Evolutionary conservation across 2,329 filamentous ascomycete genomes (phyloP).

Genomic region (Arthrobotrys sinensis): DNA sequence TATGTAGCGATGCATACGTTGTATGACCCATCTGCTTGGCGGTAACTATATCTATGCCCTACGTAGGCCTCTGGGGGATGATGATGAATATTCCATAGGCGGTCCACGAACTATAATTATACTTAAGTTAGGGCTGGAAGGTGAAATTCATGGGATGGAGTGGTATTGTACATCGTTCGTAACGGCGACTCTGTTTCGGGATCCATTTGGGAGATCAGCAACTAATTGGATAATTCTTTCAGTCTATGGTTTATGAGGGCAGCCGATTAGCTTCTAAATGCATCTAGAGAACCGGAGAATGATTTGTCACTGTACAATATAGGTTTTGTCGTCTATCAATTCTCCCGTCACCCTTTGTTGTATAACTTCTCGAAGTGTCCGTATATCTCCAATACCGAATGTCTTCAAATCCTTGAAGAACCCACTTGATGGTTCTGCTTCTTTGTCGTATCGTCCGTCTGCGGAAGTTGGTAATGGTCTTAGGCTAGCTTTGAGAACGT

Average conservation of each 20-base stretch:
- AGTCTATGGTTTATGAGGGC: constrained; percentile 52
- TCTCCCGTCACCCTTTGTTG: constrained; percentile 76
- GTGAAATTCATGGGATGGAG: not conserved
- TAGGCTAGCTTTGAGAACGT: constrained; percentile 45
- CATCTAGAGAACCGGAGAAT: not conserved
- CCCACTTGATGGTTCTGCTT: constrained; percentile 46
- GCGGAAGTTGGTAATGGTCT: constrained; percentile 25
- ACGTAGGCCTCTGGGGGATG: constrained; percentile 80
- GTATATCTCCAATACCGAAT: constrained; percentile 71
- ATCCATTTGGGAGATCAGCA: constrained; percentile 75
- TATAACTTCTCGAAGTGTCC: constrained; percentile 76
- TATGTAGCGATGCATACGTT: constrained; percentile 70
- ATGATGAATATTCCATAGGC: constrained; percentile 80
- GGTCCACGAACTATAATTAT: constrained; percentile 73
- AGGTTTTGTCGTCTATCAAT: constrained; percentile 80
- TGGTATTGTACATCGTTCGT: constrained; percentile 71
- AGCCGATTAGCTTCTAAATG: not conserved
- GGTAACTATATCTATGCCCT: constrained; percentile 76
- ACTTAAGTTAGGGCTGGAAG: not conserved
- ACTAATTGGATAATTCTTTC: constrained; percentile 72
- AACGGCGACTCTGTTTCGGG: constrained; percentile 75
- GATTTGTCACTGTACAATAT: constrained; percentile 75
- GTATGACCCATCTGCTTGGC: constrained; percentile 79
- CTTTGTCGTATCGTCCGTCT: constrained; percentile 45
- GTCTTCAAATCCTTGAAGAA: constrained; percentile 53